phyloP scores from a whole-genome alignment of 2,329 filamentous ascomycete genomes.

The Colletotrichum gigasporum region DNA sequence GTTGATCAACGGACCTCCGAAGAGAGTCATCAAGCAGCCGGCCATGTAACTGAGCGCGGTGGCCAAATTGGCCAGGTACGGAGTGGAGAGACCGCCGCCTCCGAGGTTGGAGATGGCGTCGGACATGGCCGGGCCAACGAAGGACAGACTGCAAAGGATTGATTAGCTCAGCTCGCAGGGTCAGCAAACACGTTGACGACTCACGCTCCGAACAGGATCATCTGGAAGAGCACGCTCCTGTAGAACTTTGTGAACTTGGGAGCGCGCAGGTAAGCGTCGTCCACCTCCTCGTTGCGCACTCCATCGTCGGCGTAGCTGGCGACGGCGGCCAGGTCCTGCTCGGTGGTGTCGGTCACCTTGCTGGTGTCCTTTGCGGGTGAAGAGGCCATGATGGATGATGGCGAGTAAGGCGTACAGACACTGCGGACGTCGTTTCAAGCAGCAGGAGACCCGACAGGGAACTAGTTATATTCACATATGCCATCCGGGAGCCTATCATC shows the following conservation, averaged over 20 bases:
- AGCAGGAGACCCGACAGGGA: too few species aligned
- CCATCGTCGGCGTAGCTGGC: not conserved
- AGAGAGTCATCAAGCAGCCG: conserved; percentile 21
- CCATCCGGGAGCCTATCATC: too few species aligned
- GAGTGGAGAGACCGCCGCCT: conserved; percentile 20
- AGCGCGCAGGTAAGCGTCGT: conserved; percentile 4
- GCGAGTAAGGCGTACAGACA: not conserved
- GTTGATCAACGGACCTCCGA: conserved; percentile 48
- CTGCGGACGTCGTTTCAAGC: not conserved
- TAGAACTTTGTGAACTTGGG: conserved; percentile 8
- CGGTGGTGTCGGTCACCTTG: not conserved
- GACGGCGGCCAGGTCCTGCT: not conserved
- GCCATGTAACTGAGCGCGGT: conserved; percentile 13
- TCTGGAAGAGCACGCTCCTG: conserved; percentile 17
- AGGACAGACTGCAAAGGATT: not conserved
- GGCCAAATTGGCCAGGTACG: conserved; percentile 23
- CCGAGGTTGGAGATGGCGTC: conserved; percentile 26
- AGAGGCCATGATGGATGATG: not conserved
- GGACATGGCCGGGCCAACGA: conserved; percentile 23
- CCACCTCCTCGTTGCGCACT: not conserved
- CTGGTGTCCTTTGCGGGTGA: not conserved
- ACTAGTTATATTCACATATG: too few species aligned
- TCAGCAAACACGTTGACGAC: not conserved
- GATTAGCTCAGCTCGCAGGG: too few species aligned
- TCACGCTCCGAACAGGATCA: conserved; percentile 24